Evolutionary conservation across 192 early-diverging fungal species (phyloP).

Genomic region (Linnemannia hyalina): DNA sequence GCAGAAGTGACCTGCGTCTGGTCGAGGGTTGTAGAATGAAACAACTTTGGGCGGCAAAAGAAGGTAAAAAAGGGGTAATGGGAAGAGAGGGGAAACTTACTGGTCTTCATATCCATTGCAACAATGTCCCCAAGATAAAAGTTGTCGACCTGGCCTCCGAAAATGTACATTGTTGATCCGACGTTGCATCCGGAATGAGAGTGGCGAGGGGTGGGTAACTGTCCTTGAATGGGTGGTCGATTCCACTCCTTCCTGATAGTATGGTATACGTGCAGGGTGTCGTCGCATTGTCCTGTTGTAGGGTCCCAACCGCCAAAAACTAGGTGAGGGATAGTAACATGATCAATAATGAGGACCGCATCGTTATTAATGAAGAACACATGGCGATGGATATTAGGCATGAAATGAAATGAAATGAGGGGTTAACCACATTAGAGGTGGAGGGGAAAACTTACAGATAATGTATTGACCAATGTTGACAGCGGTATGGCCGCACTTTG

Average conservation of each 20-base stretch:
- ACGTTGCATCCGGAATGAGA: conserved; percentile 62
- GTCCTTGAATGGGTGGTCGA: conserved; percentile 44
- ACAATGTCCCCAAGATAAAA: conserved; percentile 64
- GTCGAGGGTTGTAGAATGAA: not conserved
- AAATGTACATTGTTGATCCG: conserved; percentile 66
- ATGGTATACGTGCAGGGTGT: conserved; percentile 50
- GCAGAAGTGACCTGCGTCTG: not conserved
- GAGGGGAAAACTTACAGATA: conserved; percentile 47
- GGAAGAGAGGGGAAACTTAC: conserved; percentile 43
- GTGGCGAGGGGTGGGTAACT: conserved; percentile 52
- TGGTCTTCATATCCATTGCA: conserved; percentile 62
- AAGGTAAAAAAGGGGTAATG: not conserved
- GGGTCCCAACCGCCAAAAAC: conserved; percentile 56
- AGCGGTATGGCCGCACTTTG: conserved; percentile 60
- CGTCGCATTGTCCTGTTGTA: conserved; percentile 51
- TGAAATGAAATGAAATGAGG: not conserved
- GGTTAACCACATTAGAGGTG: not conserved
- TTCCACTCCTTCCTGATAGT: conserved; percentile 48
- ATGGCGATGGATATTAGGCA: not conserved
- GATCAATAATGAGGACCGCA: not conserved
- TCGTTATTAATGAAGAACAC: not conserved
- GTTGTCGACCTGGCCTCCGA: conserved; percentile 64
- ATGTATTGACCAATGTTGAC: conserved; percentile 63
- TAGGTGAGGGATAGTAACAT: not conserved
- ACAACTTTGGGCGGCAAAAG: not conserved